These are phyloP conservation scores for Tulasnella sp. DNA, from an alignment of 768 basidiomycete species.

Conservation along the genomic window DNA sequence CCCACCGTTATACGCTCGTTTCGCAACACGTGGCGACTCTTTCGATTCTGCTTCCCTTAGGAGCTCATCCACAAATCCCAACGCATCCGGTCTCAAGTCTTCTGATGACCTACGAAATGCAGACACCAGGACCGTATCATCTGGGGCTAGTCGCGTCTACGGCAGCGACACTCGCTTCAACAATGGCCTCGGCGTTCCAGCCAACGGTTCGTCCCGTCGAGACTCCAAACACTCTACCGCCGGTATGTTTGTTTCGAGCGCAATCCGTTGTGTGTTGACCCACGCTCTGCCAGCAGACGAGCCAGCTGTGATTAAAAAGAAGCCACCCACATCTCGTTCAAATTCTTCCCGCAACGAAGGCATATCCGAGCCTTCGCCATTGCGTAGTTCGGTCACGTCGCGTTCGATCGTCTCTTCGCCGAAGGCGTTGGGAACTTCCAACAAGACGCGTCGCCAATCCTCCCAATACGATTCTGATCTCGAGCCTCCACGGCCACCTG, in stretches of 20 bases:
- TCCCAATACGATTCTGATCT: background rate
- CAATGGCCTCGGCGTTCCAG: background rate
- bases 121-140: background rate
- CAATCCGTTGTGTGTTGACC: background rate
- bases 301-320: background rate
- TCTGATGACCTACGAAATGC: background rate
- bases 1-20: slow-evolving; percentile 9
- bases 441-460: background rate
- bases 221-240: background rate
- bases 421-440: background rate
- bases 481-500: slow-evolving; percentile 1
- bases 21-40: slow-evolving; percentile 5
- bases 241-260: background rate
- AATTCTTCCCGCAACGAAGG: background rate
- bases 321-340: background rate
- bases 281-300: background rate
- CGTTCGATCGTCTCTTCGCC: background rate
- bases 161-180: slow-evolving; percentile 8
- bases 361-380: background rate
- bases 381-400: background rate
- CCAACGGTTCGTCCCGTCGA: background rate
- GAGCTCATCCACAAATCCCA: background rate
- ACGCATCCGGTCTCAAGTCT: background rate
- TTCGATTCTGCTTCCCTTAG: slow-evolving; percentile 1
- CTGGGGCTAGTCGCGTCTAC: background rate